Conservation (phyloP, 2,329 filamentous ascomycete genomes). For the Colletotrichum scovillei region DNA sequence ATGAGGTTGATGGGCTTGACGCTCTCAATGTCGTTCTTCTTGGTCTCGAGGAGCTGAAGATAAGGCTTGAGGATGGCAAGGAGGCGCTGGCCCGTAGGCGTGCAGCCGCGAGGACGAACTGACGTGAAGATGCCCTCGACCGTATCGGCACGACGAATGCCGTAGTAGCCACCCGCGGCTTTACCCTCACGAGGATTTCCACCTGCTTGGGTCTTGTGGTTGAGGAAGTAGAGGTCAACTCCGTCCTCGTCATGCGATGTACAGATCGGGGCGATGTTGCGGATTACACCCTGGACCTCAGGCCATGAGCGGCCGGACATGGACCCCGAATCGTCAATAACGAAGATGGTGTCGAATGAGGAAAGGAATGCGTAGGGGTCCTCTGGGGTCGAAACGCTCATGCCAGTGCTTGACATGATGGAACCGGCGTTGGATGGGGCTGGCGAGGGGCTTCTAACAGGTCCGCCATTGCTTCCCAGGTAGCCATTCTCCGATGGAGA, state of each 20-base stretch:
- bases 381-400: slow-evolving; percentile 58
- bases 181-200: slow-evolving; percentile 45
- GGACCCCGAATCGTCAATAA: slow-evolving; percentile 92
- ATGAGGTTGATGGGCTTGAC: slow-evolving; percentile 91
- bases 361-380: slow-evolving; percentile 81
- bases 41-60: slow-evolving; percentile 55
- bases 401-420: slow-evolving; percentile 33
- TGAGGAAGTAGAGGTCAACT: slow-evolving; percentile 92
- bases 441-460: slow-evolving; percentile 33
- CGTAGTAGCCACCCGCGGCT: slow-evolving; percentile 68
- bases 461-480: slow-evolving; percentile 12
- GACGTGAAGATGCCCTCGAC: slow-evolving; percentile 78
- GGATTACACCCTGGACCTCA: slow-evolving; percentile 77
- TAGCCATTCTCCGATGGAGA: slow-evolving; percentile 16
- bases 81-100: slow-evolving; percentile 80
- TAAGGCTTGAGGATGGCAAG: slow-evolving; percentile 80
- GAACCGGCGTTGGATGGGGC: slow-evolving; percentile 36
- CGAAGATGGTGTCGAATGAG: slow-evolving; percentile 86
- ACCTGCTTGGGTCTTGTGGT: slow-evolving; percentile 63
- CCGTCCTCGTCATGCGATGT: slow-evolving; percentile 83
- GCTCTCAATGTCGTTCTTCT: slow-evolving; percentile 52
- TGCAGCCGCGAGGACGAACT: slow-evolving; percentile 73
- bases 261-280: slow-evolving; percentile 84
- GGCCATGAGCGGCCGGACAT: slow-evolving; percentile 84
- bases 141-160: slow-evolving; percentile 66